Evolutionary conservation across 352 stramenopile species (phyloP).

Genomic region (Phytophthora macrochlamydospora): DNA sequence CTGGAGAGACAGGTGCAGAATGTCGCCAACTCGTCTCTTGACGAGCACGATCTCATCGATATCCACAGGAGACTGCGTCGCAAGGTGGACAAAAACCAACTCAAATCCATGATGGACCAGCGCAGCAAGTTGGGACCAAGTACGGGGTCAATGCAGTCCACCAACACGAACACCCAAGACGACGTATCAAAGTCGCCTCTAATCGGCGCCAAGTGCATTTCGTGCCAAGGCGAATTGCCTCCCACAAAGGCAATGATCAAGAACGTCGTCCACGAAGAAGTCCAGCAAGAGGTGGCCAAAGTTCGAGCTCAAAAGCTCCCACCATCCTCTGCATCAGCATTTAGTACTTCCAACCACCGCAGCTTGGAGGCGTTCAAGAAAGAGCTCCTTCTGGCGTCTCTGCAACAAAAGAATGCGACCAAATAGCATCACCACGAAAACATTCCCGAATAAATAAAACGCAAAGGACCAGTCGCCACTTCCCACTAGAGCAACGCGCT

Average conservation of each 20-base stretch:
- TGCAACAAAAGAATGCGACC: slow-evolving; percentile 40
- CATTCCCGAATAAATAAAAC: slow-evolving; percentile 45
- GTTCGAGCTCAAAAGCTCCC: slow-evolving; percentile 39
- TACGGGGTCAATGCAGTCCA: slow-evolving; percentile 9
- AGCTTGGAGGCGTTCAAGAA: slow-evolving; percentile 76
- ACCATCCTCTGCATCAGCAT: slow-evolving; percentile 25
- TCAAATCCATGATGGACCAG: slow-evolving; percentile 58
- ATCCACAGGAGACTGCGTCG: slow-evolving; percentile 58
- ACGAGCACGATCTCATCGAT: slow-evolving; percentile 64
- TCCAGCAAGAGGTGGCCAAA: slow-evolving; percentile 67
- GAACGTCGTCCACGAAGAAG: slow-evolving; percentile 59
- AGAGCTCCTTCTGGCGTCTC: slow-evolving; percentile 50
- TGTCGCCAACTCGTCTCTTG: slow-evolving; percentile 66
- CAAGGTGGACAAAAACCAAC: slow-evolving; percentile 70
- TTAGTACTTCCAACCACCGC: slow-evolving; percentile 64
- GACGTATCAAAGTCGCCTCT: slow-evolving; percentile 34
- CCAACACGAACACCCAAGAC: slow-evolving; percentile 17
- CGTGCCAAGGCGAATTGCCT: slow-evolving; percentile 63
- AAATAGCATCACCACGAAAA: slow-evolving; percentile 21
- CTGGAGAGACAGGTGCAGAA: slow-evolving; percentile 68
- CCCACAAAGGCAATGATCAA: slow-evolving; percentile 71
- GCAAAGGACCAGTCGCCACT: slow-evolving; percentile 16
- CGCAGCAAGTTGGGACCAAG: slow-evolving; percentile 27
- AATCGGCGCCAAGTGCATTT: slow-evolving; percentile 68
- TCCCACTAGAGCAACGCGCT: slow-evolving; percentile 22